Evolutionary conservation across 768 basidiomycete genomes (phyloP).

Genomic region (Tricholoma matsutake): DNA sequence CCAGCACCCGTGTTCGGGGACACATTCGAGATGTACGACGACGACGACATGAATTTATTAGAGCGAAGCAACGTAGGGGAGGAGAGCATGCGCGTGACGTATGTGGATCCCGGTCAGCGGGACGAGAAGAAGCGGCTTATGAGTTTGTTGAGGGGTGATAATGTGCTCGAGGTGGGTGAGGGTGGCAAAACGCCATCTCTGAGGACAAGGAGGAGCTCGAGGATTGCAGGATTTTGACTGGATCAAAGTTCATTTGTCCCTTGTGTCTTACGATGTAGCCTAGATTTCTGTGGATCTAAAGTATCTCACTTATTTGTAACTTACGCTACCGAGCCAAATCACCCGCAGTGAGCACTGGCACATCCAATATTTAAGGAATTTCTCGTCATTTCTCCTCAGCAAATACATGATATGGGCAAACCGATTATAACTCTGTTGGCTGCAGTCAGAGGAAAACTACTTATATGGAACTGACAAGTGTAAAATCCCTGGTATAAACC

Average conservation of each 20-base stretch:
- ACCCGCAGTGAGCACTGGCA: too few species aligned
- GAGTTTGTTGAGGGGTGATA: slow-evolving; percentile 44
- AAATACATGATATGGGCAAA: too few species aligned
- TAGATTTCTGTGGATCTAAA: background rate
- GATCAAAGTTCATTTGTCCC: background rate
- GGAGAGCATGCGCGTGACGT: slow-evolving; percentile 56
- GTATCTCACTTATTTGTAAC: background rate
- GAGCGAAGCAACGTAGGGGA: slow-evolving; percentile 27
- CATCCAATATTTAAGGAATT: too few species aligned
- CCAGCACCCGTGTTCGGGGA: slow-evolving; percentile 18
- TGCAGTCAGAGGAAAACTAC: too few species aligned
- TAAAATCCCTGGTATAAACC: too few species aligned
- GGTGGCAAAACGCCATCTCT: slow-evolving; percentile 13
- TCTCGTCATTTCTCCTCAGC: too few species aligned
- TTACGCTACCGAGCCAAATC: background rate
- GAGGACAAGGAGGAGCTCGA: slow-evolving; percentile 16
- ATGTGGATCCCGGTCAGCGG: slow-evolving; percentile 64
- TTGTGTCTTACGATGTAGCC: background rate
- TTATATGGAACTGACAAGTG: too few species aligned
- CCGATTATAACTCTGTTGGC: too few species aligned
- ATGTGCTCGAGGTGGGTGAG: slow-evolving; percentile 22
- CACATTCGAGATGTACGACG: slow-evolving; percentile 27
- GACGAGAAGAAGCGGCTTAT: slow-evolving; percentile 58
- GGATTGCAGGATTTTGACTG: slow-evolving; percentile 16
- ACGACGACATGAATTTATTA: slow-evolving; percentile 25